Percentiles rank a stretch among this genome's conserved stretches.
Conservation (phyloP, 257 asterid genomes). For the Galeopsis tetrahit region DNA sequence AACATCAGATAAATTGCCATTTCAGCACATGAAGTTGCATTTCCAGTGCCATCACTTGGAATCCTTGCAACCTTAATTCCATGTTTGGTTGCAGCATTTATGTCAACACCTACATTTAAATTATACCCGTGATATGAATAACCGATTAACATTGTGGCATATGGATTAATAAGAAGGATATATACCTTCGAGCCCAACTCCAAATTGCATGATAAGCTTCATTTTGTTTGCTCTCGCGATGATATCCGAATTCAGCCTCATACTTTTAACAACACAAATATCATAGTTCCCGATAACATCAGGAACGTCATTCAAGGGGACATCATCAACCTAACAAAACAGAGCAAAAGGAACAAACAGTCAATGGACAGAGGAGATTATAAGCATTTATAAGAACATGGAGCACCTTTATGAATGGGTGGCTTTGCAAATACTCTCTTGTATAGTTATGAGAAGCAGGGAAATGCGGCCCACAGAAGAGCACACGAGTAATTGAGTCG, state of each 20-base stretch:
- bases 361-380: slow-evolving; percentile 1
- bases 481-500: slow-evolving; percentile 57
- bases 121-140: slow-evolving; percentile 1
- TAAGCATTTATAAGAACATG: slow-evolving; percentile 23
- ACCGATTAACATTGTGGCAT: background rate
- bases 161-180: slow-evolving; percentile 30
- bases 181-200: slow-evolving; percentile 96
- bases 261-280: slow-evolving; percentile 70
- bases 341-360: background rate
- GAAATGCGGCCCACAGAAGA: slow-evolving; percentile 80
- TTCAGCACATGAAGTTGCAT: slow-evolving; percentile 98
- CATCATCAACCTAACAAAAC: slow-evolving; percentile 70
- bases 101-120: slow-evolving; percentile 68
- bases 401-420: slow-evolving; percentile 65
- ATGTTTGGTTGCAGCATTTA: slow-evolving; percentile 76
- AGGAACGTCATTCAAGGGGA: slow-evolving; percentile 66
- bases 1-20: slow-evolving; percentile 89
- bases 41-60: slow-evolving; percentile 83
- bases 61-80: slow-evolving; percentile 93
- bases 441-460: slow-evolving; percentile 85
- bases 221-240: slow-evolving; percentile 70
- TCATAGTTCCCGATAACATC: slow-evolving; percentile 75
- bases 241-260: slow-evolving; percentile 69
- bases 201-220: slow-evolving; percentile 97
- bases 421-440: slow-evolving; percentile 65